Evolutionary conservation across 176 grass and related monocot species (phyloP).

Genomic region (Carex littledalei): DNA sequence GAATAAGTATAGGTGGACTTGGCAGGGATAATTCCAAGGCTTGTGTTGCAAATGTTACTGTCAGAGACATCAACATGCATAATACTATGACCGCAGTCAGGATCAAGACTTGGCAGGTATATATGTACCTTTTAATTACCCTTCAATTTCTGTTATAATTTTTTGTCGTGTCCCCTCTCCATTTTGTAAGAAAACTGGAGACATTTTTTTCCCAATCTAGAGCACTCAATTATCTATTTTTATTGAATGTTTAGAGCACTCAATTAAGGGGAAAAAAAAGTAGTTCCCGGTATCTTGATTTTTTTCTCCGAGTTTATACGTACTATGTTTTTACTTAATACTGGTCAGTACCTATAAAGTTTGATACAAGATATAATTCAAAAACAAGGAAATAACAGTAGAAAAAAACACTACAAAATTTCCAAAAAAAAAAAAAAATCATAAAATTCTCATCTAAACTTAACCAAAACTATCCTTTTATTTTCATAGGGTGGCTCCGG

Average conservation of each 20-base stretch:
- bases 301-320: too few species aligned
- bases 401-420: background rate
- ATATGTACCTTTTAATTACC: background rate
- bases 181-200: background rate
- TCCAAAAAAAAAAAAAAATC: background rate
- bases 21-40: conserved; percentile 94
- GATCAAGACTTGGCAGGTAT: conserved; percentile 99
- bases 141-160: background rate
- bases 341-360: too few species aligned
- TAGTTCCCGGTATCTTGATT: too few species aligned
- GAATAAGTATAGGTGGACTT: conserved; percentile 97
- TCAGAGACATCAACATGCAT: conserved; percentile 84
- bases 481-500: conserved; percentile 68
- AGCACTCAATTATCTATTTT: background rate
- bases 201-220: background rate
- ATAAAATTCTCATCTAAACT: background rate
- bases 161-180: background rate
- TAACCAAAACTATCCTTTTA: background rate
- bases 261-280: background rate
- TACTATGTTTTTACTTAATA: too few species aligned
- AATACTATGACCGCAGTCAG: conserved; percentile 91
- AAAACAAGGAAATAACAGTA: background rate
- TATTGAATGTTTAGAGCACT: background rate
- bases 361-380: background rate
- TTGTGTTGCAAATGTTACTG: conserved; percentile 95